Evolutionary conservation across 2,329 filamentous ascomycete genomes (phyloP).

Genomic region (Fusarium drepaniforme): DNA sequence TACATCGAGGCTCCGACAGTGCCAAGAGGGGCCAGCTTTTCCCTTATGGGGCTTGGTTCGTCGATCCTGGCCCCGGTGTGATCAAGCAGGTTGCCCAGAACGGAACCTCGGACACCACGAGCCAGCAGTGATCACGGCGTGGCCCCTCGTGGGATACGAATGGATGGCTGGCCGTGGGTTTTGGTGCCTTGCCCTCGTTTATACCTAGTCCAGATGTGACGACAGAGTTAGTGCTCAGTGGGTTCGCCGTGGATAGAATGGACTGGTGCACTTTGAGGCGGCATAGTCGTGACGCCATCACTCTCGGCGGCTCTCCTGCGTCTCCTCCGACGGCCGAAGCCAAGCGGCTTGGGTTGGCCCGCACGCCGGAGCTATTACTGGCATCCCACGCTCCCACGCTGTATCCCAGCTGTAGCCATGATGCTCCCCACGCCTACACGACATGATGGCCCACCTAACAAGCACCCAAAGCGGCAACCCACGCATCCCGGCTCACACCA

Average conservation of each 20-base stretch:
- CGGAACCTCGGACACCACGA: slow-evolving; percentile 23
- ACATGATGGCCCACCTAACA: slow-evolving; percentile 32
- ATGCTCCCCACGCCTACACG: slow-evolving; percentile 35
- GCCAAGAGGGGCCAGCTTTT: slow-evolving; percentile 31
- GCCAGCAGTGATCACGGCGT: slow-evolving; percentile 11
- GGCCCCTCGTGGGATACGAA: background rate
- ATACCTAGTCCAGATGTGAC: slow-evolving; percentile 2
- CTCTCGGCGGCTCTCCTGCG: slow-evolving; percentile 2
- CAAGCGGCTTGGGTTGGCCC: slow-evolving; percentile 16
- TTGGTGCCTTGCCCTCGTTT: slow-evolving; percentile 2
- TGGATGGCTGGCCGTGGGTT: background rate
- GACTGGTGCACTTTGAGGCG: background rate
- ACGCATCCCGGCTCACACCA: slow-evolving; percentile 39
- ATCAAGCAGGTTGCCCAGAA: slow-evolving; percentile 38
- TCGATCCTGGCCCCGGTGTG: slow-evolving; percentile 34
- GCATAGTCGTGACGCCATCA: slow-evolving; percentile 43
- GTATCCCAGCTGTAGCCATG: slow-evolving; percentile 31
- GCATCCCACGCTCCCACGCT: slow-evolving; percentile 32
- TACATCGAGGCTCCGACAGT: slow-evolving; percentile 15
- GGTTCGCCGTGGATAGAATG: slow-evolving; percentile 7
- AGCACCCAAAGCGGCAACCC: slow-evolving; percentile 27
- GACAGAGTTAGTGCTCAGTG: slow-evolving; percentile 19
- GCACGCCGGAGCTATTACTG: slow-evolving; percentile 7
- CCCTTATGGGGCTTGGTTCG: slow-evolving; percentile 36
- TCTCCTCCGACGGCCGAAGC: slow-evolving; percentile 24